Evolutionary conservation across 441 rosid species (phyloP).

Genomic region (Arabidopsis hybrid): DNA sequence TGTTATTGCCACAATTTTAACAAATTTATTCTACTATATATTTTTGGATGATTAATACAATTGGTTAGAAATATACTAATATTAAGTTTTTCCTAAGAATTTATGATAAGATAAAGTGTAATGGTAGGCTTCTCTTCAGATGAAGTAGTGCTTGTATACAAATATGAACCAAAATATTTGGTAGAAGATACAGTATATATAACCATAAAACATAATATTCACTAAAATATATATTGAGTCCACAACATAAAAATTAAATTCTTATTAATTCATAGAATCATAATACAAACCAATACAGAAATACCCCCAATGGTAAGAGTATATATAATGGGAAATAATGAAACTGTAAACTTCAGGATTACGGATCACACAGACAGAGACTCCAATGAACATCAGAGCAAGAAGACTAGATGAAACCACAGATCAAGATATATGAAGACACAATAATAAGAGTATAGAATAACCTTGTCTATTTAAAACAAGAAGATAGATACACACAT

Average conservation of each 20-base stretch:
- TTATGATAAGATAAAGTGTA: background rate
- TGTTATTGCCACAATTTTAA: background rate
- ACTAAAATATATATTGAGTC: background rate
- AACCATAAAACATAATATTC: background rate
- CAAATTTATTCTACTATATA: background rate
- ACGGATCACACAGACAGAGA: conserved; percentile 25
- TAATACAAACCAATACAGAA: conserved; percentile 39
- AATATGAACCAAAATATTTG: conserved; percentile 4
- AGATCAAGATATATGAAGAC: conserved; percentile 16
- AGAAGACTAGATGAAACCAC: conserved; percentile 21
- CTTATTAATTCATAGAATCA: conserved; percentile 41
- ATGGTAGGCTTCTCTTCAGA: background rate
- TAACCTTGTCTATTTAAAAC: conserved; percentile 35
- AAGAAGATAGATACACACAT: conserved; percentile 38
- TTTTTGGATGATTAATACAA: background rate
- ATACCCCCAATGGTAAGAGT: conserved; percentile 24
- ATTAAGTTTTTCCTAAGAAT: background rate
- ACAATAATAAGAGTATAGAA: conserved; percentile 26
- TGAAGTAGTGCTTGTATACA: background rate
- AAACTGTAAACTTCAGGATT: conserved; percentile 31
- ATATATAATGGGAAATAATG: conserved; percentile 15
- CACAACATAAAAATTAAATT: conserved; percentile 12
- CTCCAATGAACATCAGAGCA: conserved; percentile 28
- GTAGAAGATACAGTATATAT: background rate
- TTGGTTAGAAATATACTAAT: background rate